Conservation (phyloP, 2,329 filamentous ascomycete species). For the Ophiognomonia clavigignenti-juglandacearum region DNA sequence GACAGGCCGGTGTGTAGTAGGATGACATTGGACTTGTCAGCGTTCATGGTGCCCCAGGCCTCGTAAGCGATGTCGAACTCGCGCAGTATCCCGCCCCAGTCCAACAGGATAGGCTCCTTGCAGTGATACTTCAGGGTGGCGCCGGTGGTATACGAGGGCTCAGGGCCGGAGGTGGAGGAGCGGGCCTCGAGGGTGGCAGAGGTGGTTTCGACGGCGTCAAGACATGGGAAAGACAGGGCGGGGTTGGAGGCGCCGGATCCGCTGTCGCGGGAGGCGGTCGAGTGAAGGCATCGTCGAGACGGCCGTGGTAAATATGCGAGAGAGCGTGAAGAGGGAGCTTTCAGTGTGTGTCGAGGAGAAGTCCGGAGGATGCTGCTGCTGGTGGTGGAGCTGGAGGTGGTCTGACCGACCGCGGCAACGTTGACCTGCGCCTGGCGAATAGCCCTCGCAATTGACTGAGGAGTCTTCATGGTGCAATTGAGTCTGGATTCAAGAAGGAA, state of each 20-base stretch:
- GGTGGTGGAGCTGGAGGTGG: neutral
- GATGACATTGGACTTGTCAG: slow-evolving; percentile 80
- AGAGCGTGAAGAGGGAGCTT: neutral
- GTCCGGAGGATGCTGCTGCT: neutral
- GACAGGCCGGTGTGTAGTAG: slow-evolving; percentile 90
- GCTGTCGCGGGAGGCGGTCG: slow-evolving; percentile 9
- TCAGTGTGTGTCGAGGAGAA: neutral
- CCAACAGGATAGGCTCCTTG: slow-evolving; percentile 69
- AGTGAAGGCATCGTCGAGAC: slow-evolving; percentile 19
- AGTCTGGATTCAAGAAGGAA: no score
- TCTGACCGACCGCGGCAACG: no score
- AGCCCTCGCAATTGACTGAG: slow-evolving; percentile 15
- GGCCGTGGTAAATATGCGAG: neutral
- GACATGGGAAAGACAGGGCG: slow-evolving; percentile 83
- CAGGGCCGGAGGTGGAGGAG: slow-evolving; percentile 72
- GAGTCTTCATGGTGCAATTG: slow-evolving; percentile 19
- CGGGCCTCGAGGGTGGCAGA: slow-evolving; percentile 65
- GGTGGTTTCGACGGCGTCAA: slow-evolving; percentile 76
- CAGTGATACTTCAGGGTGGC: slow-evolving; percentile 76
- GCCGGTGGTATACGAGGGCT: slow-evolving; percentile 90
- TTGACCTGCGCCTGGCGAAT: slow-evolving; percentile 14
- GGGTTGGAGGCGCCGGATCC: slow-evolving; percentile 62
- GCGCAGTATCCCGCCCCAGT: slow-evolving; percentile 91
- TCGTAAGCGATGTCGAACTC: slow-evolving; percentile 91
- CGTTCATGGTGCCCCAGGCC: slow-evolving; percentile 80